Evolutionary conservation across 768 basidiomycete genomes (phyloP), one percentile per base, ranked within the genome.

Genomic region (Dendrothele bispora): DNA sequence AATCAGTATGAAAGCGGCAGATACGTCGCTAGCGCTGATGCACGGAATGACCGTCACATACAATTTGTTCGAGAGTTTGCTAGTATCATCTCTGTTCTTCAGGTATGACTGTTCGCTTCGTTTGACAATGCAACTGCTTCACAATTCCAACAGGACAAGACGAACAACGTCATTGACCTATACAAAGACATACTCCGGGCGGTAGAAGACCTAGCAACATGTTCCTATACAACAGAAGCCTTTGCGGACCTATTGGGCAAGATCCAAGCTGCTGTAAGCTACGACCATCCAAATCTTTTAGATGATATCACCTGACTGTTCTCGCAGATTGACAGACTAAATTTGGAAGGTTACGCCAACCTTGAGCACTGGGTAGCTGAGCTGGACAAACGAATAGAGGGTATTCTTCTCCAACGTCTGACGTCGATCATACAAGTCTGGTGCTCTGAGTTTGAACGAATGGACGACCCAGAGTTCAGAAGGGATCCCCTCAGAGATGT

Each of bases 11-110:
- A 95, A 55, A 80, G 86, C 4, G 77, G 83, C 14, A 77, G 91
- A 49, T 91, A 85, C 61, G 78, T 88, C 6, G 73, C 86, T 0
- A 74, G 78, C 39, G 73, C 83, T n/a, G 91, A 93, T 56, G 86
- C 82, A 11, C 75, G 76, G 25, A 94, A 97, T 60, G 93, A 86
- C 60, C 77, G 91, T 51, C 95, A 98, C 61, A 84, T 95, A 21
- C 86, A 91, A 50, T 98, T 93, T 54, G 95, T 98, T 8, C 80
- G 93, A 48, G 95, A 98, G 61, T 97, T 98, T 61, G 95, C 95
- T 2, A 91, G 88, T 51, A 82, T 92, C 4, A 88, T 98, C 0
- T 95, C 94, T 1, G 77, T 95, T 8, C 72, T 99, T 20, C 95
- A 98, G 78, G 87, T 87, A 45, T 21, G 64, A 48, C 5, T 34